Conservation (phyloP, 805 yeast genomes). For the Saturnispora bothae region DNA sequence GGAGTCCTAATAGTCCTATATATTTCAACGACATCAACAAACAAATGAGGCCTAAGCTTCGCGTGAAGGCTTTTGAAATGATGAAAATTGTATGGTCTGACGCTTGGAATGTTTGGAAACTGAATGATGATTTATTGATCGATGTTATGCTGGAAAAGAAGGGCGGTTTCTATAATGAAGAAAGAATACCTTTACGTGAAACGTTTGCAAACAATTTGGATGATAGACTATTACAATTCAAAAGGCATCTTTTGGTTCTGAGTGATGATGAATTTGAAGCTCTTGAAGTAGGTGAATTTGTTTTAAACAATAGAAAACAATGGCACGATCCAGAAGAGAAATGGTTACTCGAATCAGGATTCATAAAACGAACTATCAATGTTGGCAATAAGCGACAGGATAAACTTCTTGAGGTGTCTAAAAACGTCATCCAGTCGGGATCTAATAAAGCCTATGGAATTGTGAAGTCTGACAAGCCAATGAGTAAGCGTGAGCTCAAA, state of each 20-base stretch:
- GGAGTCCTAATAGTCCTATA: constrained; percentile 2
- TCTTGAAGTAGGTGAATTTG: no score
- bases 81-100: constrained; percentile 1
- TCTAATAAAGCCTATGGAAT: not conserved
- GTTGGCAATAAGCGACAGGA: not conserved
- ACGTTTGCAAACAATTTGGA: not conserved
- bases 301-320: not conserved
- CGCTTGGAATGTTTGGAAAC: constrained; percentile 5
- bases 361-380: not conserved
- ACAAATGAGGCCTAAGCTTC: constrained; percentile 5
- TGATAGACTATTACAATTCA: not conserved
- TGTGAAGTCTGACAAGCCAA: not conserved
- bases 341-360: constrained; percentile 1
- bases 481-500: not conserved
- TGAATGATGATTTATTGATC: constrained; percentile 2
- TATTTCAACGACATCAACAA: constrained; percentile 7
- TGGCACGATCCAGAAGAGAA: not conserved
- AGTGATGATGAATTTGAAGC: not conserved
- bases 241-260: not conserved
- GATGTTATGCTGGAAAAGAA: constrained; percentile 2
- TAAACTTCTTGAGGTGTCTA: not conserved
- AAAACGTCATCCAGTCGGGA: not conserved
- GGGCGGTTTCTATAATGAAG: constrained; percentile 1
- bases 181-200: not conserved
- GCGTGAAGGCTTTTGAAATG: not conserved